Conservation (phyloP, 2,329 filamentous ascomycete genomes). For the Talaromyces sp. region DNA sequence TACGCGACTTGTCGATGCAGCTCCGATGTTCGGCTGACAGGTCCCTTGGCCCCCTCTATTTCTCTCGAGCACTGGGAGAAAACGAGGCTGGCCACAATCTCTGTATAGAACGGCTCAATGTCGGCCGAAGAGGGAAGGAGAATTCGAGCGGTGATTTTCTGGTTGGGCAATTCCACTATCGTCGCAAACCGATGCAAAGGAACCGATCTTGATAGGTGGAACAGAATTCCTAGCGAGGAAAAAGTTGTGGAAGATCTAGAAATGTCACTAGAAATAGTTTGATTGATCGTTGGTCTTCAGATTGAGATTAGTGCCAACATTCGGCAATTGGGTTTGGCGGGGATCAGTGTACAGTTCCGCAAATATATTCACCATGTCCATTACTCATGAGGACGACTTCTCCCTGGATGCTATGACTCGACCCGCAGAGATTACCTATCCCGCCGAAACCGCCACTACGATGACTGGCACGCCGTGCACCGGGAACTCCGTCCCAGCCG, state of each 20-base stretch:
- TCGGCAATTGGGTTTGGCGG: conserved; percentile 1
- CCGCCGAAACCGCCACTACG: neutral
- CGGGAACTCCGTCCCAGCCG: neutral
- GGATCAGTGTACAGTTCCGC: neutral
- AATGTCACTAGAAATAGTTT: conserved; percentile 1
- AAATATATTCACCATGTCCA: neutral
- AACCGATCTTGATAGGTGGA: conserved; percentile 15
- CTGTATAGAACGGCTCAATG: neutral
- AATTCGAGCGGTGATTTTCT: neutral
- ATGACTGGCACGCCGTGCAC: conserved; percentile 1
- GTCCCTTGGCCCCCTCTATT: neutral
- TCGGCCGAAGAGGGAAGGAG: neutral
- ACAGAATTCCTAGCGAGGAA: neutral
- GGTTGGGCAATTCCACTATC: neutral
- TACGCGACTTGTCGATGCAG: neutral
- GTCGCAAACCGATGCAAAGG: neutral
- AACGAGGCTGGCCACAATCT: neutral
- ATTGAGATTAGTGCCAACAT: neutral
- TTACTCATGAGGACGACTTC: neutral
- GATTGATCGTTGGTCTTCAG: neutral
- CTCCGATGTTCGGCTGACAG: neutral
- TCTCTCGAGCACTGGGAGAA: neutral
- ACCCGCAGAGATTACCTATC: neutral
- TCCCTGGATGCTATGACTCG: conserved; percentile 1
- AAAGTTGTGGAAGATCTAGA: neutral